Conservation (phyloP, 2,329 filamentous ascomycete species). For the Penicillium vulpinum region DNA sequence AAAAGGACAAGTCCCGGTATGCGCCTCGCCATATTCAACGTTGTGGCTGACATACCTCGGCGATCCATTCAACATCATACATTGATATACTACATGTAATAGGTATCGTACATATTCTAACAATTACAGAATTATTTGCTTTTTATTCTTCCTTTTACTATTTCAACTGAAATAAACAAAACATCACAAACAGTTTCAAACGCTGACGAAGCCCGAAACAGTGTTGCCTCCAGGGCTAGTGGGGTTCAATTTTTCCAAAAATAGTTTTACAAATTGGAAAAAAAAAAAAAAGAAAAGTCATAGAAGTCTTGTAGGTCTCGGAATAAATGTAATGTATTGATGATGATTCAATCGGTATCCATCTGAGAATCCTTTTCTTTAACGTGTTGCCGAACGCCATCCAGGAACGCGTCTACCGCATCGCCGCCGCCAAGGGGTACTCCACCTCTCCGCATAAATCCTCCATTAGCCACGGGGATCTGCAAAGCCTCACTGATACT, state of each 20-base stretch:
- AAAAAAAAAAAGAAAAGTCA: neutral
- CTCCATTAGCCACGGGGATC: slow-evolving; percentile 79
- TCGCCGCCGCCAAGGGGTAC: slow-evolving; percentile 86
- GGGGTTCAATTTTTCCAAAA: slow-evolving; percentile 20
- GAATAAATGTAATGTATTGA: neutral
- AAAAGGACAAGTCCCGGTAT: slow-evolving; percentile 9
- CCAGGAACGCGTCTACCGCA: slow-evolving; percentile 86
- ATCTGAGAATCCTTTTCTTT: slow-evolving; percentile 54
- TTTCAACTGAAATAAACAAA: neutral
- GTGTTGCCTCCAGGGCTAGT: slow-evolving; percentile 26
- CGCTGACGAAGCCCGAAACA: slow-evolving; percentile 19
- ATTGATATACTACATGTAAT: too few species aligned
- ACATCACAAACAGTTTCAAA: neutral
- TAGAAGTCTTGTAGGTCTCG: neutral
- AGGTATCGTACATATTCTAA: neutral
- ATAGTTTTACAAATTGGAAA: slow-evolving; percentile 14
- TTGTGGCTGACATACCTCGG: neutral
- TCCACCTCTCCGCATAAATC: slow-evolving; percentile 72
- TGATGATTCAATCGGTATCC: slow-evolving; percentile 43
- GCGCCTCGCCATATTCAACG: slow-evolving; percentile 1
- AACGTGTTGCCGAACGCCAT: slow-evolving; percentile 80
- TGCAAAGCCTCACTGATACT: slow-evolving; percentile 84
- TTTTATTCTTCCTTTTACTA: neutral
- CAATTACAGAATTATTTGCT: neutral
- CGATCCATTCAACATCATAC: neutral